phyloP scores from a whole-genome alignment of 192 early-diverging fungal species.

The Backusella mclennaniae region DNA sequence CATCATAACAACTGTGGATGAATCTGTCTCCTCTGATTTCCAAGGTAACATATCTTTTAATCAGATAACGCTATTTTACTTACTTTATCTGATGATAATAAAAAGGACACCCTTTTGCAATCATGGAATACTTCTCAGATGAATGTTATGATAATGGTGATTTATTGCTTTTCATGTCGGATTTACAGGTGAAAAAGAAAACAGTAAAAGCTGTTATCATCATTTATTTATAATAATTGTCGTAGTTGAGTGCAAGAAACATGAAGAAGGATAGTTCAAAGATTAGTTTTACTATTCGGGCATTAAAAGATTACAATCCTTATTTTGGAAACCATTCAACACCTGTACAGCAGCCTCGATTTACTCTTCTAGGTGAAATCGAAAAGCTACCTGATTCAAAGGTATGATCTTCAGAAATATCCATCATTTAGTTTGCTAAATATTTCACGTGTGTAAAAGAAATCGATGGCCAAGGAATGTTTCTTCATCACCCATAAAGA shows the following conservation, averaged over 20 bases:
- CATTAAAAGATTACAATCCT: slow-evolving; percentile 31
- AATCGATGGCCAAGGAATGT: slow-evolving; percentile 35
- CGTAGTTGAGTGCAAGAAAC: slow-evolving; percentile 27
- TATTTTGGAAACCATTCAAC: slow-evolving; percentile 7
- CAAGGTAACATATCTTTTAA: neutral
- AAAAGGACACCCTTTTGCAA: slow-evolving; percentile 46
- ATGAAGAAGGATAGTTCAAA: slow-evolving; percentile 18
- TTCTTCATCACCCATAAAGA: slow-evolving; percentile 43
- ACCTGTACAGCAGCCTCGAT: slow-evolving; percentile 43
- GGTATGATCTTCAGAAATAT: neutral
- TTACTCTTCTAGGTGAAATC: slow-evolving; percentile 45
- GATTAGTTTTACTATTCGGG: slow-evolving; percentile 42
- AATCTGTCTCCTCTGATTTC: neutral
- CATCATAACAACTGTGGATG: neutral
- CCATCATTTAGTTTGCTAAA: neutral
- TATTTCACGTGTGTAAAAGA: neutral
- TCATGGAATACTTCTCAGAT: slow-evolving; percentile 50
- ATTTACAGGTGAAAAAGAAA: slow-evolving; percentile 32
- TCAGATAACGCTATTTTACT: neutral
- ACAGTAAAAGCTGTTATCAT: neutral
- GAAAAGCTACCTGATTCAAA: slow-evolving; percentile 15
- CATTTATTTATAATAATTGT: neutral
- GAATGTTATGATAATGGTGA: slow-evolving; percentile 42
- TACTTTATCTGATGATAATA: neutral
- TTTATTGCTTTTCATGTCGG: slow-evolving; percentile 43